Base-by-base conservation (phyloP, 805 yeast genomes). In the Helenozyma baotianmanensis region DNA sequence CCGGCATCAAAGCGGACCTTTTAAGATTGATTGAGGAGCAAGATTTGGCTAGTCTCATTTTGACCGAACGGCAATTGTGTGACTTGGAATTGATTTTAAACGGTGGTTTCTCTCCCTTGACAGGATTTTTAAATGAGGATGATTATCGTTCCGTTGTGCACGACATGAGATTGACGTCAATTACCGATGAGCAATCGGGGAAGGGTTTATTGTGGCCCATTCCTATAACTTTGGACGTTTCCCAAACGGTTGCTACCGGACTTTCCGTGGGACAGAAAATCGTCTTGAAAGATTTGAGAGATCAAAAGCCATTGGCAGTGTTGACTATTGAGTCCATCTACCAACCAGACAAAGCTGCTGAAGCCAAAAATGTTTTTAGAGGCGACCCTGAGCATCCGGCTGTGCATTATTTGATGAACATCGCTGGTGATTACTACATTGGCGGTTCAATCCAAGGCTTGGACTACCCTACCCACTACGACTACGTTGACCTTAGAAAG, bases 301-400 rank as follows among this genome's bases (percentile, higher is more conserved):
- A 85, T 58, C 84, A 80, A 47, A 63, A 74, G 33, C 77, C 86
- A 1, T 68, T 89, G 49, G 96, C 97, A 17, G 77, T 89, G 47
- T 64, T 89, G 53, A 82, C 94, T 9, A 68, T 89, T 15, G 78
- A 72, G 38, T 92, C 88, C 43, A 74, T 85, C 21, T 89, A 82
- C 69, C 70, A 70, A 50, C 96, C 96, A 47, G 72, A 89, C 62
- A 90, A 90, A 70, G 53, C 64, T 36, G 56, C 57, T 13, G 97
- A 89, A 68, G 96, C 96, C 33, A 61, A 76, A 46, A 73, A 80
- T 55, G 97, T 88, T 18, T 90, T 87, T 66, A 79, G 97, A 58
- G 97, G 97, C 42, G 97, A 90, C 59, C 89, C 94, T 27, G 97
- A 90, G 60, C 97, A 89, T 63, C 97, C 97, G 14, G 97, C 97